Base-by-base conservation (phyloP, 2,329 filamentous ascomycete genomes). In the Clonostachys sp. region DNA sequence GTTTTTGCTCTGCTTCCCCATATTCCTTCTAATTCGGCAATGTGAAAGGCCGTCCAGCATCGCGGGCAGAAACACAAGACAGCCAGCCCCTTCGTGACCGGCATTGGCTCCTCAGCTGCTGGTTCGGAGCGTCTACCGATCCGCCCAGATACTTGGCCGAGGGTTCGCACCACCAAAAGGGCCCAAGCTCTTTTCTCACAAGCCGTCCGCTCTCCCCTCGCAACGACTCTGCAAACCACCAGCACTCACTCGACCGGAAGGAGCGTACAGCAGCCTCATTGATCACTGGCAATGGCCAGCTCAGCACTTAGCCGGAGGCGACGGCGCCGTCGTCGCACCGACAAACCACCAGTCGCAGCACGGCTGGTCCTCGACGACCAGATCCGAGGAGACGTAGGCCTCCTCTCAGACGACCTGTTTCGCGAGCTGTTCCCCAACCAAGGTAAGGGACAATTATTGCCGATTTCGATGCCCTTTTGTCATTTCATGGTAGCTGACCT, bases 341-440 rank as follows among this genome's bases (percentile, higher is more conserved):
- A 94, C 64, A 91, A 88, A 64, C 78, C 87, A 8, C 79, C 91
- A 41, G 77, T 95, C 49, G 79, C 88, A 49, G 91, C 90, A 48
- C 84, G 87, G 49, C 75, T 97, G 45, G 79, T 95, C 36, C 81
- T 96, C 48, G 91, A 96, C 66, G 87, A 91, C 61, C 86, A 87
- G 64, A 77, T 95, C 58, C 89, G 86, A 67, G 89, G 89, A 46
- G 89, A 96, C 61, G 78, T 91, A 51, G 94, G 91, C 53, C 80
- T 94, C 53, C 68, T 97, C 46, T 96, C 92, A 12, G 86, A 90
- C 58, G 90, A 96, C 65, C 76, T 99, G 45, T 90, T 91, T 59
- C 74, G 78, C 42, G 87, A 95, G 61, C 77, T 97, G 45, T 91
- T 95, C 68, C 84, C 88, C 52, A 30, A 30, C 24, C 71, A 81